Evolutionary conservation across 176 grass and related monocot species (phyloP), one percentile per base, ranked within the genome.

Genomic region (Zizania latifolia): DNA sequence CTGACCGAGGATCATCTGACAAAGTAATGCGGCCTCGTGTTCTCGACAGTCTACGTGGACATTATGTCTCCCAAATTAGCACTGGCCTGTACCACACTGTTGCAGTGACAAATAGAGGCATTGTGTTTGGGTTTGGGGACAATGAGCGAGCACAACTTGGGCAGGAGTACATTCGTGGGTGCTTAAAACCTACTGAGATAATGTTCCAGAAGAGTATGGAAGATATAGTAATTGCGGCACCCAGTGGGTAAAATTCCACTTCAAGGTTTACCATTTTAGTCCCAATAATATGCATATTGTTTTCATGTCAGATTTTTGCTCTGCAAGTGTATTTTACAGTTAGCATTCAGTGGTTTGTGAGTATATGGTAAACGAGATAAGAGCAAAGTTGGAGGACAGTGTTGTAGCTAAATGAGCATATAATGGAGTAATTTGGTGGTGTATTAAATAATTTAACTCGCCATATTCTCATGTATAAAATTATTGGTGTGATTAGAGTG

Each of bases 31-130:
- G 83, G 78, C 89, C 96, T 29, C 62, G 39, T 0, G 33, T 90
- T 72, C 90, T 99, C 0, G 92, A 99, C n/a, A 90, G 84, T 58
- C 84, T 99, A 54, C 58, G 36, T 29, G 86, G 78, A 27, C 92
- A 95, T 70, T 82, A 80, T 6, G 84, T 99, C 30, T 90, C 96
- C 32, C 96, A 99, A 77, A 92, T 99, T 71, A 99, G 92, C 78
- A 99, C 96, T 19, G 96, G 96, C 28, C 72, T 99, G 36, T 99
- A 99, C 70, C 96, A 99, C 66, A 95, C 92, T 36, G 96, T 99
- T 64, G 96, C 92, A 10, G 82, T 99, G 53, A 95, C 96, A 32
- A 92, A 82, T 61, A 94, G 78, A 48, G 96, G 96, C 43, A 79
- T 95, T 7, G 89, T 99, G 16, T 95, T 99, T 62, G 96, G 96